Base-by-base conservation (phyloP, 768 basidiomycete genomes). In the Trametes villosa region DNA sequence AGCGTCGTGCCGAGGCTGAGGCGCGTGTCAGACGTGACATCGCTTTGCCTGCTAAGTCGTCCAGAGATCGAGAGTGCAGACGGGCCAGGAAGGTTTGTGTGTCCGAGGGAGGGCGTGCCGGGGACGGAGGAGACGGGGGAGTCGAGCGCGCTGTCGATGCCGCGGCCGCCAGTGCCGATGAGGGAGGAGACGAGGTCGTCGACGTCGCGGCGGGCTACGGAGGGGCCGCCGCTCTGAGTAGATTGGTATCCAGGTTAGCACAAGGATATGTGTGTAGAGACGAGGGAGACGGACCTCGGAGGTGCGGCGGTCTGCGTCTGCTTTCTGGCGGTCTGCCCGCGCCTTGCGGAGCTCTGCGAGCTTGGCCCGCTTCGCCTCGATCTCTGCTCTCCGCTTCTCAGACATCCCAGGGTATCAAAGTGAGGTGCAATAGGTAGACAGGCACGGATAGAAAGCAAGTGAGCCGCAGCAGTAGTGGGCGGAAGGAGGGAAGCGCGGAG, bases 291-390 rank as follows among this genome's bases (percentile, higher is more conserved):
- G 40, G 26, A 68, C 58, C 18, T 64, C 65, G 57, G 64, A 59
- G 26, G 57, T 41, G 33, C 60, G 70, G 53, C 72, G 65, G 46
- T 84, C 80, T 24, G 74, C 75, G 48, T 84, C 86, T 57, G 76
- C 79, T 59, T 78, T 83, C 68, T 87, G 82, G 67, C 89, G 77
- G 63, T 90, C 86, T 34, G 86, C 86, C 45, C 94, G 83, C 6
- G 88, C 89, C 72, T 88, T 84, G 55, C 91, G 81, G 36, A 97
- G 80, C 64, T 93, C 92, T 50, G 86, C 92, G 33, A 98, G 86
- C 74, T 94, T 95, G 12, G 86, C 85, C 63, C 88, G 80, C 77
- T 98, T 98, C 26, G 88, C 91, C 74, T 94, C 94, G 60, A 98
- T 91, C 76, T 97, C 95, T 69, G 87, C 87, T 70, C 92, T 78